phyloP scores from a whole-genome alignment of 768 basidiomycete genomes.

The Collybia nuda region DNA sequence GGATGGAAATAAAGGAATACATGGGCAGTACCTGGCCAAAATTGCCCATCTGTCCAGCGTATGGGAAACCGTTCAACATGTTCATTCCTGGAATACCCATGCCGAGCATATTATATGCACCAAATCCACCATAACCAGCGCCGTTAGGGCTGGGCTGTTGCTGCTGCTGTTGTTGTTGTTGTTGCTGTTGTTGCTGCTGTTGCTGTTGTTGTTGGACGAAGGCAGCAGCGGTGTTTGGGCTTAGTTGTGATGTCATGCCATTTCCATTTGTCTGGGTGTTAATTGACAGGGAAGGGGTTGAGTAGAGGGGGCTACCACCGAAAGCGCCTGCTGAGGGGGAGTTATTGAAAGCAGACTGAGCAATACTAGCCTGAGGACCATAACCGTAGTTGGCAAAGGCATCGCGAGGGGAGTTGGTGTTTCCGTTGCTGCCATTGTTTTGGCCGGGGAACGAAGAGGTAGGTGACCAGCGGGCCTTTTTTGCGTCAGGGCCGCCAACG shows the following conservation, averaged over 20 bases:
- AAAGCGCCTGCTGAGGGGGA: constrained; percentile 48
- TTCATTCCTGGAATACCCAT: constrained; percentile 79
- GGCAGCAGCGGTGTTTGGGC: constrained; percentile 63
- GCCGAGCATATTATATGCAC: constrained; percentile 74
- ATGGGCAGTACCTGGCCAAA: constrained; percentile 55
- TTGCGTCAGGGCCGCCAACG: constrained; percentile 78
- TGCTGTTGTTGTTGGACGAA: constrained; percentile 38
- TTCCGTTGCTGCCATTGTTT: constrained; percentile 30
- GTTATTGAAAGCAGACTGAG: constrained; percentile 53
- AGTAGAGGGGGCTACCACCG: constrained; percentile 63
- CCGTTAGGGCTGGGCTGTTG: constrained; percentile 44
- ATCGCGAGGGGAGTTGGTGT: constrained; percentile 49
- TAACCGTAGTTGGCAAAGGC: constrained; percentile 88
- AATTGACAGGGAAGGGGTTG: constrained; percentile 68
- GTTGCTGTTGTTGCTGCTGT: constrained; percentile 43
- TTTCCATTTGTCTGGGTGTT: constrained; percentile 59
- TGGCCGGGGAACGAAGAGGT: constrained; percentile 47
- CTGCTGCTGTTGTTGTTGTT: constrained; percentile 47
- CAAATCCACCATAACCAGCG: constrained; percentile 56
- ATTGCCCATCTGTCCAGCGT: constrained; percentile 67
- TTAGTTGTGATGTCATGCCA: constrained; percentile 58
- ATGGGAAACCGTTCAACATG: constrained; percentile 72
- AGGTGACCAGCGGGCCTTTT: constrained; percentile 91
- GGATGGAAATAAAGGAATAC: constrained; percentile 1
- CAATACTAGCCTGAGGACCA: constrained; percentile 68